Percentiles rank a stretch among this genome's conserved stretches.
These are phyloP conservation scores for Mycena albidolilacea DNA, from an alignment of 768 basidiomycete species.

Conservation along the genomic window DNA sequence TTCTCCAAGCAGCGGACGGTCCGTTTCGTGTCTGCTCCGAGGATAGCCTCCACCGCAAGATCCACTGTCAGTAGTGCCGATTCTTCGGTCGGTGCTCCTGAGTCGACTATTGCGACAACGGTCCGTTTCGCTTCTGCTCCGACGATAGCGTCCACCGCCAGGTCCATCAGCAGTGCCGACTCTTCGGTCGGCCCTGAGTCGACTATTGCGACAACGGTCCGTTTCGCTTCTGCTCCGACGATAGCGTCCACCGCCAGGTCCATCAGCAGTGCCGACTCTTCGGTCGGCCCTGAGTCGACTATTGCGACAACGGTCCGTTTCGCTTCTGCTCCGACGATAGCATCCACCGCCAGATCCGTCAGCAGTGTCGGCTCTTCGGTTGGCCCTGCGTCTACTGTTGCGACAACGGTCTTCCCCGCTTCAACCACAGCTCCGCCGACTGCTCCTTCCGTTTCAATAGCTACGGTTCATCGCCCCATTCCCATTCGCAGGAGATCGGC, in stretches of 20 bases:
- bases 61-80: slow-evolving; percentile 13
- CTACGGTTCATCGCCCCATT: background rate
- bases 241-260: slow-evolving; percentile 1
- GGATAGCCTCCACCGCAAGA: background rate
- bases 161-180: slow-evolving; percentile 11
- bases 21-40: slow-evolving; percentile 28
- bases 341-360: background rate
- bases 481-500: slow-evolving; percentile 13
- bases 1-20: slow-evolving; percentile 40
- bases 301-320: slow-evolving; percentile 29
- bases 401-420: background rate
- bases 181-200: background rate
- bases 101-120: background rate
- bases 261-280: slow-evolving; percentile 14
- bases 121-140: slow-evolving; percentile 26
- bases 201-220: slow-evolving; percentile 6
- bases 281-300: background rate
- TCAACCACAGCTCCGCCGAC: slow-evolving; percentile 23
- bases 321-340: slow-evolving; percentile 25
- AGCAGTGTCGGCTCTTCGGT: slow-evolving; percentile 9
- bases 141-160: slow-evolving; percentile 9
- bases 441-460: background rate
- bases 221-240: slow-evolving; percentile 26
- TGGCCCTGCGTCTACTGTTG: background rate
- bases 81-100: background rate